These are phyloP conservation scores for Tulasnella sp. DNA, from an alignment of 768 basidiomycete genomes.

Conservation along the genomic window DNA sequence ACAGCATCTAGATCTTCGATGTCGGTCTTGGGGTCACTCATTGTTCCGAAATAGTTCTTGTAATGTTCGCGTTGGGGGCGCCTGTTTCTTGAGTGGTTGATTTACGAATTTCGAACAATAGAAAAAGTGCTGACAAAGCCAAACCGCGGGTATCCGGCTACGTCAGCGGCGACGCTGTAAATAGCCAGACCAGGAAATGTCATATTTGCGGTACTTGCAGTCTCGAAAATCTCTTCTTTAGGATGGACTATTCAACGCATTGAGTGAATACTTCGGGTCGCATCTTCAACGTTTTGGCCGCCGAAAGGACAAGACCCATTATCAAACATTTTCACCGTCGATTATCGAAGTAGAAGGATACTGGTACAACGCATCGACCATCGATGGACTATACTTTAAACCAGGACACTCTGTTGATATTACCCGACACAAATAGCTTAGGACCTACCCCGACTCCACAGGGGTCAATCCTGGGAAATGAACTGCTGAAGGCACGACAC, in stretches of 20 bases:
- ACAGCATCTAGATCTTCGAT: conserved; percentile 3
- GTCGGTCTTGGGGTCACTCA: neutral
- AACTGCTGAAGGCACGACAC: neutral
- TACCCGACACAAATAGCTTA: neutral
- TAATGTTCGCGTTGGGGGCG: neutral
- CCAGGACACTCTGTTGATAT: neutral
- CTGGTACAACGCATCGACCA: neutral
- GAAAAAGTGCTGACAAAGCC: neutral
- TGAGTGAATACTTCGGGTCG: too few species aligned
- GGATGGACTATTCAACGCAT: neutral
- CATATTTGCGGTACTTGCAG: neutral
- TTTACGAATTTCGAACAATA: conserved; percentile 5
- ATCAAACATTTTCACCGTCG: neutral
- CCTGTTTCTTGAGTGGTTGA: neutral
- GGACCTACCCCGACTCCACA: neutral
- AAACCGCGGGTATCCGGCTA: neutral
- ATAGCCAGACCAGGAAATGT: too few species aligned
- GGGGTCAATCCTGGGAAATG: neutral
- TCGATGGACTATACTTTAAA: neutral
- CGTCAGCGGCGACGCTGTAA: neutral
- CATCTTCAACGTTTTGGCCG: neutral
- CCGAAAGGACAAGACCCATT: neutral
- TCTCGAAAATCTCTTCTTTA: neutral
- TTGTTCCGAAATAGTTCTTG: neutral
- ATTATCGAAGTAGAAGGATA: neutral